A percentile compares a stretch with the other conserved stretches of the same genome.
These are phyloP conservation scores for Fusarium clavum DNA, from an alignment of 2,329 filamentous ascomycete species.

Conservation along the genomic window DNA sequence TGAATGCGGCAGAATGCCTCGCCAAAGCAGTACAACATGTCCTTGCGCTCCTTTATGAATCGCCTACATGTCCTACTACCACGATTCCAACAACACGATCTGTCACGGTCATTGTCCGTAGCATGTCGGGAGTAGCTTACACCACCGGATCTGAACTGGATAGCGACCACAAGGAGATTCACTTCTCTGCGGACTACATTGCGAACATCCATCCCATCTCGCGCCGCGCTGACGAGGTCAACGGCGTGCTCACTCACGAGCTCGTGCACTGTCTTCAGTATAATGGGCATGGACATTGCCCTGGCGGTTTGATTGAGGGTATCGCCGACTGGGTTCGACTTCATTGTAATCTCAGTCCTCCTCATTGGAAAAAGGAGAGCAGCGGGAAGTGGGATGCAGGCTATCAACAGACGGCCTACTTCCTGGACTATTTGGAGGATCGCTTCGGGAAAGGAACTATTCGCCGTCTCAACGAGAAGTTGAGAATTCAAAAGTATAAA, in stretches of 20 bases:
- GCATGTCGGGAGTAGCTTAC: constrained; percentile 89
- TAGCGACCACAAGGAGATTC: constrained; percentile 90
- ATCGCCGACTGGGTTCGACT: constrained; percentile 94
- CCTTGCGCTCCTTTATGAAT: constrained; percentile 75
- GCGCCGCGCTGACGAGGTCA: constrained; percentile 71
- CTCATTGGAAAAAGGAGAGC: constrained; percentile 79
- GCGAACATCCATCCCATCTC: constrained; percentile 55
- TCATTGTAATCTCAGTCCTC: constrained; percentile 76
- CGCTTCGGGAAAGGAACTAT: constrained; percentile 71
- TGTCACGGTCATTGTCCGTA: constrained; percentile 82
- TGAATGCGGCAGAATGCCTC: constrained; percentile 73
- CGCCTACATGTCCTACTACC: constrained; percentile 55
- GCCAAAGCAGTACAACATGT: constrained; percentile 74
- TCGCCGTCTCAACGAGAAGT: constrained; percentile 72
- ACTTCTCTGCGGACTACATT: constrained; percentile 85
- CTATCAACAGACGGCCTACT: constrained; percentile 92
- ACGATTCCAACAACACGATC: constrained; percentile 77
- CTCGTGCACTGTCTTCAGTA: constrained; percentile 96
- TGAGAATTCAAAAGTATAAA: constrained; percentile 73
- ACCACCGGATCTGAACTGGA: constrained; percentile 85
- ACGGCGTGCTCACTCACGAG: constrained; percentile 89
- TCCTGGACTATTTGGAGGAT: constrained; percentile 85
- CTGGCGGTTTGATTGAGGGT: constrained; percentile 87
- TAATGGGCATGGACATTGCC: constrained; percentile 70
- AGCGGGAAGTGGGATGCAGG: constrained; percentile 82